Conservation (phyloP, 331 rosid genomes). For the Phaseolus coccineus region DNA sequence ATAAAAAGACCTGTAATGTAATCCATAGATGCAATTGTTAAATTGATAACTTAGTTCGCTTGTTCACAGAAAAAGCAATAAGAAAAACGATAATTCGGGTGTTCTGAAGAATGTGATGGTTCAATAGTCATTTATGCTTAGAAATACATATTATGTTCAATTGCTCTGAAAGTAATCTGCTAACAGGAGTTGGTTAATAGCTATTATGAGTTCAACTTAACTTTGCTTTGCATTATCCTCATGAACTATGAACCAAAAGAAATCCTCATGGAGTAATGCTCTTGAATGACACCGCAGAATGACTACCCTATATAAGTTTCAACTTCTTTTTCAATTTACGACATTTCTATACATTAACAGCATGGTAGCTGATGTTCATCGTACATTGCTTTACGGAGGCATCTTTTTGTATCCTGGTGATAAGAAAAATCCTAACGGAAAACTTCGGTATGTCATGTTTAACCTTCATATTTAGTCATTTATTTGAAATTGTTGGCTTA, state of each 20-base stretch:
- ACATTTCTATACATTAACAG: slow-evolving; percentile 52
- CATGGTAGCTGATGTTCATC: slow-evolving; percentile 98
- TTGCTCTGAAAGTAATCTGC: not conserved
- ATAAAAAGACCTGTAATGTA: not conserved
- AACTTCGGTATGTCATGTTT: slow-evolving; percentile 71
- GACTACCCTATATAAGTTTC: not conserved
- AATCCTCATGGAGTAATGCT: not conserved
- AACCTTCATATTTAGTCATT: not conserved
- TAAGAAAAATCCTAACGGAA: slow-evolving; percentile 87
- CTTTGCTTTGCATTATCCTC: not conserved
- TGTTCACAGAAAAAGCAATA: not conserved
- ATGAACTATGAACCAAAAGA: not conserved
- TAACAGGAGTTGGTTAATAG: not conserved
- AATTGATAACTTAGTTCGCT: not conserved
- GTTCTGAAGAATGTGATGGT: not conserved
- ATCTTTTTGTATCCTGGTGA: slow-evolving; percentile 91
- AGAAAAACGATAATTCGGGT: not conserved
- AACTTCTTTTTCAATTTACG: not conserved
- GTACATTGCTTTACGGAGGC: slow-evolving; percentile 93
- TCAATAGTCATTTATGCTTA: not conserved
- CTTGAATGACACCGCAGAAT: slow-evolving; percentile 1
- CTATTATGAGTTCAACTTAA: not conserved
- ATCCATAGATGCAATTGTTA: slow-evolving; percentile 1
- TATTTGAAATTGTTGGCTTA: slow-evolving; percentile 18
- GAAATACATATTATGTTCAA: not conserved